Percentiles rank a stretch among this genome's conserved stretches.
Evolutionary conservation across 805 yeast genomes (phyloP).

Genomic region (Monosporozyma aerobia): DNA sequence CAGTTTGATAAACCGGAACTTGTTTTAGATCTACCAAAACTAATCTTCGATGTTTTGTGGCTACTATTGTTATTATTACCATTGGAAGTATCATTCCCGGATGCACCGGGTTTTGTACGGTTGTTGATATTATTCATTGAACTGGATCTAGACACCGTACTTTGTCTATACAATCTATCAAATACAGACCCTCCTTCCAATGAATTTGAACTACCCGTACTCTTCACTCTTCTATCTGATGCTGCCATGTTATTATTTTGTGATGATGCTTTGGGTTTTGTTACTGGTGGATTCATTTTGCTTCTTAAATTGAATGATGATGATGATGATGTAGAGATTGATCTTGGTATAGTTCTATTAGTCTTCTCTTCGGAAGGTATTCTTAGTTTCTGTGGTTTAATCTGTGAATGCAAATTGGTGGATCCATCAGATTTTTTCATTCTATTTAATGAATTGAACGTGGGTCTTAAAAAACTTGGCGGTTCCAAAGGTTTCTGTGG

Average conservation of each 20-base stretch:
- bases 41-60: slow-evolving; percentile 1
- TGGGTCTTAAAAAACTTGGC: slow-evolving; percentile 20
- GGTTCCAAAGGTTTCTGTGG: slow-evolving; percentile 13
- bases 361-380: neutral
- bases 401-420: neutral
- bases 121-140: slow-evolving; percentile 13
- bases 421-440: slow-evolving; percentile 1
- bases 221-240: neutral
- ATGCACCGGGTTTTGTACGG: neutral
- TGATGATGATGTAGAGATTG: neutral
- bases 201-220: neutral
- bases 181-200: slow-evolving; percentile 13
- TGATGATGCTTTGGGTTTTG: neutral
- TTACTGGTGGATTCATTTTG: neutral
- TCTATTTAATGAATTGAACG: slow-evolving; percentile 19
- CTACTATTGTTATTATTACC: neutral
- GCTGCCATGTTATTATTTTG: neutral
- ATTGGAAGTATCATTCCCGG: neutral
- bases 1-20: slow-evolving; percentile 8
- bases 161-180: slow-evolving; percentile 19
- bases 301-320: neutral
- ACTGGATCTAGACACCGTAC: slow-evolving; percentile 15
- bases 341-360: neutral
- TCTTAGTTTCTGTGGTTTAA: neutral
- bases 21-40: slow-evolving; percentile 12